These are phyloP conservation scores for Gossypium davidsonii DNA, from an alignment of 441 rosid genomes.

Conservation along the genomic window DNA sequence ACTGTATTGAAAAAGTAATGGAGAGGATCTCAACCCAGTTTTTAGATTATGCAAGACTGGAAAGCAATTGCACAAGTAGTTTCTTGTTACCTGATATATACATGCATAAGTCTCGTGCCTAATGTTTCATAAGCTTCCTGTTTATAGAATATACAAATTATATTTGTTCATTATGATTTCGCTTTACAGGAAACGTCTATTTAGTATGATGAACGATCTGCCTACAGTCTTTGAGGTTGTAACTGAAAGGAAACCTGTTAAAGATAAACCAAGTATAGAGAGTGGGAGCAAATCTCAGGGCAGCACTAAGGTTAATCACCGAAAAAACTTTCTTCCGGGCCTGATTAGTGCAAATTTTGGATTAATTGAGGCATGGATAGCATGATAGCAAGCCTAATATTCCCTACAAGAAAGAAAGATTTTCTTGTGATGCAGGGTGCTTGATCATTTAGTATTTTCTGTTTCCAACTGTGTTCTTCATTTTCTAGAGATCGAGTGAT, in stretches of 20 bases:
- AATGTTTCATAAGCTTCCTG: not conserved
- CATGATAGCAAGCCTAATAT: not conserved
- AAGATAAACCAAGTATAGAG: conserved; percentile 82
- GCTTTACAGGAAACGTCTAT: conserved; percentile 59
- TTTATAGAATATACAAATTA: not conserved
- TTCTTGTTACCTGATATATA: not conserved
- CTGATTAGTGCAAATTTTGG: not conserved
- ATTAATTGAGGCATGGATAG: not conserved
- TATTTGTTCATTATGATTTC: not conserved
- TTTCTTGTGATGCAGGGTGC: not conserved
- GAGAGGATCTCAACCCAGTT: not conserved
- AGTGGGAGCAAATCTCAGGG: conserved; percentile 65
- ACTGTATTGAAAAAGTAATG: not conserved
- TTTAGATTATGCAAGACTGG: not conserved
- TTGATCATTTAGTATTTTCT: not conserved
- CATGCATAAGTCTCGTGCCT: not conserved
- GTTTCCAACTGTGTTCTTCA: not conserved
- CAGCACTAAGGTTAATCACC: conserved; percentile 58
- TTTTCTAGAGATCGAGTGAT: conserved; percentile 51
- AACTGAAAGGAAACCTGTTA: conserved; percentile 67
- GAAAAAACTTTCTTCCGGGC: not conserved
- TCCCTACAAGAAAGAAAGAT: not conserved
- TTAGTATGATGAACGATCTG: conserved; percentile 62
- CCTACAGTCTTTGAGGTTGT: conserved; percentile 79
- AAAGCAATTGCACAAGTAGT: not conserved